Evolutionary conservation across 2,329 filamentous ascomycete genomes (phyloP), one percentile per base, ranked within the genome.

Genomic region (Rhytidhysteron rufulum): DNA sequence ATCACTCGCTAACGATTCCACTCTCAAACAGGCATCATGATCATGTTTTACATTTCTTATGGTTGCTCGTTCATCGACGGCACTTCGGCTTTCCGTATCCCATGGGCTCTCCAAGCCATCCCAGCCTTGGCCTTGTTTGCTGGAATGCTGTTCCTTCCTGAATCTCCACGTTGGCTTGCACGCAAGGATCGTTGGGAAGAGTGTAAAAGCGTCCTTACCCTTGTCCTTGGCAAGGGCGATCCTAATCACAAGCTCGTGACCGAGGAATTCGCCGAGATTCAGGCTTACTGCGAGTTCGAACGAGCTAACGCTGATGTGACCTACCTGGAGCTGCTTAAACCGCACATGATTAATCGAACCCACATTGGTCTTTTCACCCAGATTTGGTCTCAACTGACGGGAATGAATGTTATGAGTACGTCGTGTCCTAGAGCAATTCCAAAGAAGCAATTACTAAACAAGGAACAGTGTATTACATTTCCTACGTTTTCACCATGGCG

Each of bases 371-470:
- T 86, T 31, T 85, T 85, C 61, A 82, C 73, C 3, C 83, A 87
- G 63, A 83, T 86, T 53, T 84, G 83, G 84, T 80, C 77, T 9
- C 83, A 87, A 57, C 67, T 87, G 37, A 85, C 81, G 5, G 83
- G 83, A 31, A 85, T 85, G 82, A 86, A 85, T 53, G 81, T 77
- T 34, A 82, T 79, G 83, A 57, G 73, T 27, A 30, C 11, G 21
- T 31, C 22, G 21, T 27, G 16, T 31, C n/a, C 5, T 21, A 15
- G 20, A 4, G n/a, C 5, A 4, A 34, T 18, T 18, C n/a, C 4
- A n/a, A n/a, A n/a, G n/a, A n/a, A n/a, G n/a, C n/a, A n/a, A n/a
- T n/a, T n/a, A n/a, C n/a, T n/a, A n/a, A n/a, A n/a, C n/a, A n/a
- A n/a, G n/a, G n/a, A n/a, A n/a, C n/a, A 4, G 13, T 34, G 20